Evolutionary conservation across 2,329 filamentous ascomycete genomes (phyloP), one percentile per base, ranked within the genome.

Genomic region (Hymenoscyphus infarciens): DNA sequence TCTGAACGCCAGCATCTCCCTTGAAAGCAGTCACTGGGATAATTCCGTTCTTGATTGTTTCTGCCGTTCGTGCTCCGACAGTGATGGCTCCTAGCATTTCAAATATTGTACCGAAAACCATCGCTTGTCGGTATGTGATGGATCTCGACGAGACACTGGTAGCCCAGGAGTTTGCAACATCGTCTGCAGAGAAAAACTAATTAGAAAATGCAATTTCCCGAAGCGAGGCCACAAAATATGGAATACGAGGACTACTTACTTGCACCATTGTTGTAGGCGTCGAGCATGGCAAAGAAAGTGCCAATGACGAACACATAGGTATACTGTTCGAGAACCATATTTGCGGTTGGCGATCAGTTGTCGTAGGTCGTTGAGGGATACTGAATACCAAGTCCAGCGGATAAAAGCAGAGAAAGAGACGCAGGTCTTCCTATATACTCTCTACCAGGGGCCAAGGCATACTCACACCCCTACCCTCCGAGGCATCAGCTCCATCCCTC

Each of bases 81-180:
- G 84, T 80, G 69, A 90, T 79, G 66, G 87, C 87, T 56, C 87
- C 88, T 56, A 85, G 75, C 75, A 90, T 80, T 75, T 91, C 88
- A 75, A 90, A 90, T 66, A 90, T 75, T 56, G 83, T 82, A 56
- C 86, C 84, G 56, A 89, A 77, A 38, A 87, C 69, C 85, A 88
- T 88, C 67, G 86, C 88, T 76, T 88, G 85, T 69, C 84, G 77
- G 77, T 91, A 89, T 1, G 86, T 80, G 71, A 91, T 81, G 68
- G 90, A 92, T 60, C 90, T 80, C n/a, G 90, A 92, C 22, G 90
- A 92, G 63, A 93, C 89, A 71, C 85, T 88, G 70, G 90, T 93
- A 7, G 90, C 90, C 87, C 89, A 93, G 58, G 90, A 80, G 77
- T 94, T 94, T 73, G 90, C 90, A 62, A 94, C 90, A 88, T 93